Base-by-base conservation (phyloP, 371 early-diverging fungal genomes). In the Sporodiniella umbellata region DNA sequence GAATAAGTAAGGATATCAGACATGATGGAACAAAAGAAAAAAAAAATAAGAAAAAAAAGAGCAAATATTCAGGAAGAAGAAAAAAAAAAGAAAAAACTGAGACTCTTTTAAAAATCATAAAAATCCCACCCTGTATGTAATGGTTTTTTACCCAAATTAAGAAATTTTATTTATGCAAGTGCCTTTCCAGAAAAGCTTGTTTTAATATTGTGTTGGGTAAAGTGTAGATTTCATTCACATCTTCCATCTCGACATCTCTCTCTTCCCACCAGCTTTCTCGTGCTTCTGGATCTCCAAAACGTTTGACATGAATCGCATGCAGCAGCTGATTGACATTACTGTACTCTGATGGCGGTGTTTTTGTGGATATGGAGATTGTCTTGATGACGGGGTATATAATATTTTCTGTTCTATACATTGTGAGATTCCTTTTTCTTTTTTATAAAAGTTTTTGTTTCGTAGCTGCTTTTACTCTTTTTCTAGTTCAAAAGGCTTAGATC, bases 221-320 rank as follows among this genome's bases (percentile, higher is more conserved):
- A 7, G 30, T 12, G 25, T 60, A 60, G 35, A 50, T 48, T 17
- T 46, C 46, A 28, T 58, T 47, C 18, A 51, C 40, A 31, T 54
- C 56, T 18, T 60, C 53, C 25, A 40, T 54, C 11, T 60, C 58
- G 37, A 56, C 52, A 47, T 55, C 57, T 18, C 46, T 42, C 11
- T 44, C 42, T 45, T 54, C 42, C 61, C 59, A 57, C 60, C 62
- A 56, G 11, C 55, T 53, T 33, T 63, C 67, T 42, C 59, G 24
- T 33, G 2, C 5, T 47, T 68, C 68, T 15, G 68, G 68, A 46
- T 68, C 51, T 0, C 68, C 68, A 47, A 45, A 46, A n/a, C 68
- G 51, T 25, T 44, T 43, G 1, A 54, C 45, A 49, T 64, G 68
- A 8, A 64, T 14, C 17, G 45, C 7, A 19, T 54, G 44, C 21